These are phyloP conservation scores for Lagenidium giganteum DNA, from an alignment of 352 stramenopile species.

Conservation along the genomic window DNA sequence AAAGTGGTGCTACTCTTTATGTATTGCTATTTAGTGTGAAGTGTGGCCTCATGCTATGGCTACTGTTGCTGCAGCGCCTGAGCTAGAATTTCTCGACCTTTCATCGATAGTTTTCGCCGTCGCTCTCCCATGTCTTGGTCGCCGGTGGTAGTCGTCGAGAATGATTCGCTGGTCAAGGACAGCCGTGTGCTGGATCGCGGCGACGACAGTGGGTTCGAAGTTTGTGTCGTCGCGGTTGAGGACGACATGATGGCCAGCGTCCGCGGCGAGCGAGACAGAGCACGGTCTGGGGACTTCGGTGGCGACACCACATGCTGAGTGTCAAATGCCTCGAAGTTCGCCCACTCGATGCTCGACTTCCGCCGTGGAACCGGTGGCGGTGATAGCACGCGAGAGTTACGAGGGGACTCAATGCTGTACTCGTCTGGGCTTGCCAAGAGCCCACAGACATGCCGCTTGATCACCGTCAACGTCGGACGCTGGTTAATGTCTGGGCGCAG, in stretches of 20 bases:
- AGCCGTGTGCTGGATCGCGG: constrained; percentile 1
- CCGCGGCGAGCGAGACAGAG: constrained; percentile 7
- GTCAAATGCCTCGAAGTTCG: constrained; percentile 24
- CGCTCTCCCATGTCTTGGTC: constrained; percentile 3
- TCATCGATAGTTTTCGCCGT: constrained; percentile 16
- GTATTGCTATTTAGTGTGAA: not conserved
- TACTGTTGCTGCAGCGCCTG: constrained; percentile 13
- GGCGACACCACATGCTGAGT: constrained; percentile 1
- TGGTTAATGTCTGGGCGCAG: constrained; percentile 49
- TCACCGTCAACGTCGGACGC: too few relatives aligned
- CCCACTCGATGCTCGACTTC: constrained; percentile 17
- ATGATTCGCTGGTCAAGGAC: not conserved
- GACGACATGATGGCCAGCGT: constrained; percentile 13
- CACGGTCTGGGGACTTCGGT: constrained; percentile 2
- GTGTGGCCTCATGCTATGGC: not conserved
- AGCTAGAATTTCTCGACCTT: constrained; percentile 16
- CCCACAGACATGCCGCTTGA: constrained; percentile 42
- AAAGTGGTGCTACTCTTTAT: too few relatives aligned
- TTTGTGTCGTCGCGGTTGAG: constrained; percentile 5
- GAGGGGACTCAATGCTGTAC: not conserved
- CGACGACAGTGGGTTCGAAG: constrained; percentile 9
- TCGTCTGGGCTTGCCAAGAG: constrained; percentile 20
- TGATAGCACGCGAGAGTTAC: not conserved
- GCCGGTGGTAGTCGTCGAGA: not conserved
- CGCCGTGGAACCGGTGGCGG: not conserved